Conservation (phyloP, 768 basidiomycete species). For the Mycena capillaripes region DNA sequence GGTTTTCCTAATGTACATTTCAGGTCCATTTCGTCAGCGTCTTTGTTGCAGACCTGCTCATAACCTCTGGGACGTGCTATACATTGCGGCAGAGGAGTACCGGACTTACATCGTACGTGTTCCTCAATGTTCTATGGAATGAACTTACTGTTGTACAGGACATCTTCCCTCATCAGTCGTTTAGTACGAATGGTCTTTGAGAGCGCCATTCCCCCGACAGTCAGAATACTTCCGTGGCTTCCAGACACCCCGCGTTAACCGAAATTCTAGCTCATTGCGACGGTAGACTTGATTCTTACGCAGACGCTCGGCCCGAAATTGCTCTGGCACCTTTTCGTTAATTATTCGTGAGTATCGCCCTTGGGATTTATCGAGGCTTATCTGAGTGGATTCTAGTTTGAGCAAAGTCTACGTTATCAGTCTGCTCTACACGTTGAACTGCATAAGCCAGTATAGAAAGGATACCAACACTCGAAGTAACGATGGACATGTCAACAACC, state of each 20-base stretch:
- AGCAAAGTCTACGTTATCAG: too few species aligned
- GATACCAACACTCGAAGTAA: too few species aligned
- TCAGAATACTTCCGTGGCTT: neutral
- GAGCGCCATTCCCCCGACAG: conserved; percentile 25
- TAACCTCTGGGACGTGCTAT: conserved; percentile 8
- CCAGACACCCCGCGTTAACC: neutral
- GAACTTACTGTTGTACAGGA: neutral
- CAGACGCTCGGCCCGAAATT: conserved; percentile 17
- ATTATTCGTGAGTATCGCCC: conserved; percentile 13
- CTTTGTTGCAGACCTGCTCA: conserved; percentile 1
- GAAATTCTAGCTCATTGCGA: conserved; percentile 12
- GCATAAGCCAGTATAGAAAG: too few species aligned
- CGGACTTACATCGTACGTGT: conserved; percentile 3
- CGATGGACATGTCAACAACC: too few species aligned
- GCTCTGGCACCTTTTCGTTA: conserved; percentile 21
- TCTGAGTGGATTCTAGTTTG: too few species aligned
- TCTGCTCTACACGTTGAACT: too few species aligned
- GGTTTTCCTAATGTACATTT: too few species aligned
- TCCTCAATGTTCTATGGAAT: neutral
- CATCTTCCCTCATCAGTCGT: conserved; percentile 17
- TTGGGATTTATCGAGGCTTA: too few species aligned
- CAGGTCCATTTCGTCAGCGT: too few species aligned
- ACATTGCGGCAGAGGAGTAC: neutral
- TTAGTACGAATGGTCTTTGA: conserved; percentile 20
- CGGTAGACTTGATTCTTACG: conserved; percentile 15